Evolutionary conservation across 257 asterid species (phyloP).

Genomic region (Osmanthus fragrans): DNA sequence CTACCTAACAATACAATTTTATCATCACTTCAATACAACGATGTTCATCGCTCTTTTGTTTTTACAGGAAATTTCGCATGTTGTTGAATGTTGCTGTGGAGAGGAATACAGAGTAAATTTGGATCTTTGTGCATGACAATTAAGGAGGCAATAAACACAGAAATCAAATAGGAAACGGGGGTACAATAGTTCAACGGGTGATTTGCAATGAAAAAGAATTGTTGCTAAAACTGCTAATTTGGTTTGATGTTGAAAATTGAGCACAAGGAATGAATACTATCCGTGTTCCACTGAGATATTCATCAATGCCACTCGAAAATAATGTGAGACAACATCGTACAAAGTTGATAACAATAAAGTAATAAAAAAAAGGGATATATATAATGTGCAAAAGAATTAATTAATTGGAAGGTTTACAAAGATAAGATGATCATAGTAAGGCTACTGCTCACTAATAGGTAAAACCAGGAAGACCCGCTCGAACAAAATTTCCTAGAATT

Average conservation of each 20-base stretch:
- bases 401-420: constrained; percentile 38
- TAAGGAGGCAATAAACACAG: constrained; percentile 16
- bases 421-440: constrained; percentile 50
- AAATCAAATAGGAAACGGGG: neutral
- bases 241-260: constrained; percentile 2
- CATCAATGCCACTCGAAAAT: neutral
- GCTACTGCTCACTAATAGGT: constrained; percentile 55
- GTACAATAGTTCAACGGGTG: neutral
- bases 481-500: constrained; percentile 71
- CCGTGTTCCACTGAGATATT: too few relatives aligned
- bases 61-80: constrained; percentile 60
- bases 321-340: neutral
- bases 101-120: constrained; percentile 54
- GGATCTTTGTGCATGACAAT: constrained; percentile 32
- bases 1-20: neutral
- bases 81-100: constrained; percentile 72
- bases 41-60: constrained; percentile 7
- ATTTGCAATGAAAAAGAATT: neutral
- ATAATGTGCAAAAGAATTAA: constrained; percentile 20
- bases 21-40: constrained; percentile 7
- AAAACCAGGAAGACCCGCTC: constrained; percentile 68
- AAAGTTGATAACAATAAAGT: neutral
- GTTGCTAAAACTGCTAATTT: constrained; percentile 2
- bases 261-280: too few relatives aligned
- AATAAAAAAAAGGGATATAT: neutral